Evolutionary conservation across 2,329 filamentous ascomycete genomes (phyloP).

Genomic region (Ceratocystis ficicola): DNA sequence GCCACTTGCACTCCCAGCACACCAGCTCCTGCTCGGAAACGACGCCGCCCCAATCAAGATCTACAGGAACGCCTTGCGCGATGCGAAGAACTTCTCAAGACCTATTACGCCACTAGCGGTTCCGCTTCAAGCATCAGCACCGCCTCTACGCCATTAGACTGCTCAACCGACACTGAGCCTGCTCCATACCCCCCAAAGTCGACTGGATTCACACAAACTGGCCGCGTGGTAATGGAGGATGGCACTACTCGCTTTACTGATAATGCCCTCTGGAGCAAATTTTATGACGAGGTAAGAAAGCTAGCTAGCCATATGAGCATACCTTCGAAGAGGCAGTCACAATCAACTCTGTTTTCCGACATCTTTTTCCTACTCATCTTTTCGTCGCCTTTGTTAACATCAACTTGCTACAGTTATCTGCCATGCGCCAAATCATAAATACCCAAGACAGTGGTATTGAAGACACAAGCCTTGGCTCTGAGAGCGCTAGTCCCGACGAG

Average conservation of each 20-base stretch:
- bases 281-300: conserved; percentile 43
- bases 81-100: conserved; percentile 47
- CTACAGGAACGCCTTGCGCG: conserved; percentile 48
- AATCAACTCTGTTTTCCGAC: background rate
- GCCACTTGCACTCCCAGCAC: conserved; percentile 48
- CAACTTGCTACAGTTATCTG: conserved; percentile 36
- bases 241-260: conserved; percentile 46
- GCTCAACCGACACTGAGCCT: conserved; percentile 16
- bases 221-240: conserved; percentile 45
- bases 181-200: conserved; percentile 19
- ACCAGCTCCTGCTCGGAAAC: conserved; percentile 47
- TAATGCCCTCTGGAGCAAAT: conserved; percentile 41
- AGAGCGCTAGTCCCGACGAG: conserved; percentile 40
- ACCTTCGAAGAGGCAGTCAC: too few species aligned
- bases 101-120: conserved; percentile 36
- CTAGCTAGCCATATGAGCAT: too few species aligned
- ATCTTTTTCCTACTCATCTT: too few species aligned
- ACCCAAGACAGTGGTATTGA: conserved; percentile 32
- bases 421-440: conserved; percentile 48
- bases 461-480: conserved; percentile 40
- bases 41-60: conserved; percentile 48
- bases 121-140: conserved; percentile 18
- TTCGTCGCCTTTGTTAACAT: background rate
- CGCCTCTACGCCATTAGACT: conserved; percentile 10
- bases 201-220: conserved; percentile 34